Conservation (phyloP, 805 yeast genomes). For the Hyphopichia homilentoma region DNA sequence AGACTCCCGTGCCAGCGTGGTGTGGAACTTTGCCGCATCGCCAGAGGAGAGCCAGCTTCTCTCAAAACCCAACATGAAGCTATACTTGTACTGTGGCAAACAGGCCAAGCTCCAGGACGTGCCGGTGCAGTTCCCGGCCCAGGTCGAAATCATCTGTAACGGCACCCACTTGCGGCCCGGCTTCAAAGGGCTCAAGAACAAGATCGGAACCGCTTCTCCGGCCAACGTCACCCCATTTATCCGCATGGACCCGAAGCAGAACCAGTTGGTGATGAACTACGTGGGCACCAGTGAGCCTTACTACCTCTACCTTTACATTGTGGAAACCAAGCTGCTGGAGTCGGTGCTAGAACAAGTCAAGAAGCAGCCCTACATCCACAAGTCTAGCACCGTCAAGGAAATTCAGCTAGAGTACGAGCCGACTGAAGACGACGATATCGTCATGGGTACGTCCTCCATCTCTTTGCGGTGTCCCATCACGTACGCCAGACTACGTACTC, state of each 20-base stretch:
- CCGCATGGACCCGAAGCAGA: conserved; percentile 15
- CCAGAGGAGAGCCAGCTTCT: background rate
- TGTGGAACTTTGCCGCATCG: background rate
- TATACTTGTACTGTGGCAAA: conserved; percentile 47
- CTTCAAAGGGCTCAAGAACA: conserved; percentile 68
- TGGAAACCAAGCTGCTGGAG: conserved; percentile 32
- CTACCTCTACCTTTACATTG: conserved; percentile 56
- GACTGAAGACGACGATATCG: conserved; percentile 60
- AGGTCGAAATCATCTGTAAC: conserved; percentile 66
- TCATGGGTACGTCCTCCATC: conserved; percentile 61
- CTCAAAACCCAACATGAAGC: background rate
- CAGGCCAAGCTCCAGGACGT: conserved; percentile 16
- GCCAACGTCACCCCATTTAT: conserved; percentile 63
- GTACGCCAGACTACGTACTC: conserved; percentile 62
- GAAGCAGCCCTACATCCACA: conserved; percentile 49
- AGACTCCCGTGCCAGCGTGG: background rate
- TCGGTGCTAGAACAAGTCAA: conserved; percentile 15
- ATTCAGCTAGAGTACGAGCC: conserved; percentile 36
- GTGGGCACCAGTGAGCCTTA: conserved; percentile 53
- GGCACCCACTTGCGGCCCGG: conserved; percentile 37
- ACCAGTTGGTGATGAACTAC: conserved; percentile 50
- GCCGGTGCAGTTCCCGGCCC: conserved; percentile 62
- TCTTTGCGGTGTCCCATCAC: conserved; percentile 79
- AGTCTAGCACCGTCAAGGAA: conserved; percentile 45
- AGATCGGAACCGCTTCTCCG: conserved; percentile 76